These are phyloP conservation scores for Astragalus glycyphyllos DNA, from an alignment of 306 rosid species.

Conservation along the genomic window DNA sequence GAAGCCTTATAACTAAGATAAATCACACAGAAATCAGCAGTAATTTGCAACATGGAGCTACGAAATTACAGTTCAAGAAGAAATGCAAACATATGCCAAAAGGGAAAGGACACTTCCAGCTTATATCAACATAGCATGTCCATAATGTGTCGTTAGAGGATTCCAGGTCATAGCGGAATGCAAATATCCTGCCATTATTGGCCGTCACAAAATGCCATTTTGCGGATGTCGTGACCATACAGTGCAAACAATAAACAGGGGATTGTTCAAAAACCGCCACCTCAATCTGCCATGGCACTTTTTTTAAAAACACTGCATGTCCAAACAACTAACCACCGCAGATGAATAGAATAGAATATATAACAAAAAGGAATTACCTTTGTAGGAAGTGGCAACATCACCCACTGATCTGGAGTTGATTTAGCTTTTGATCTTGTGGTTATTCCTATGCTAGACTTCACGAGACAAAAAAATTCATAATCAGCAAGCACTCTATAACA, in stretches of 20 bases:
- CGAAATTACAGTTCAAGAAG: neutral
- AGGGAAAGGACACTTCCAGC: neutral
- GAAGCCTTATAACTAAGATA: neutral
- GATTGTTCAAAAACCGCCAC: too few relatives aligned
- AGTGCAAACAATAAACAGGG: too few relatives aligned
- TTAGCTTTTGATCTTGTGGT: conserved; percentile 91
- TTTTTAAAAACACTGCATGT: conserved; percentile 2
- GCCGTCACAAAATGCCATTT: too few relatives aligned
- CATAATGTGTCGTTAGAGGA: neutral
- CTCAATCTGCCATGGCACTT: too few relatives aligned
- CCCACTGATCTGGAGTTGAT: conserved; percentile 91
- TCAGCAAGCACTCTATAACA: conserved; percentile 37
- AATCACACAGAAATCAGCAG: neutral
- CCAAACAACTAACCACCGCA: neutral
- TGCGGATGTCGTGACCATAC: too few relatives aligned
- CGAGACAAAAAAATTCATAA: conserved; percentile 35
- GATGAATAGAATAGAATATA: neutral
- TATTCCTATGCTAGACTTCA: conserved; percentile 73
- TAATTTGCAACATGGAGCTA: neutral
- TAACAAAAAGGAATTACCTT: conserved; percentile 58
- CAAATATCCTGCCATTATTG: too few relatives aligned
- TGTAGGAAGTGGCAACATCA: conserved; percentile 77
- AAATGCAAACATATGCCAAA: conserved; percentile 13
- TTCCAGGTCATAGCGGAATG: too few relatives aligned
- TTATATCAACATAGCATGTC: conserved; percentile 15